These are phyloP conservation scores for Sugiyamaella floridensis DNA, from an alignment of 805 yeast species.

Conservation along the genomic window DNA sequence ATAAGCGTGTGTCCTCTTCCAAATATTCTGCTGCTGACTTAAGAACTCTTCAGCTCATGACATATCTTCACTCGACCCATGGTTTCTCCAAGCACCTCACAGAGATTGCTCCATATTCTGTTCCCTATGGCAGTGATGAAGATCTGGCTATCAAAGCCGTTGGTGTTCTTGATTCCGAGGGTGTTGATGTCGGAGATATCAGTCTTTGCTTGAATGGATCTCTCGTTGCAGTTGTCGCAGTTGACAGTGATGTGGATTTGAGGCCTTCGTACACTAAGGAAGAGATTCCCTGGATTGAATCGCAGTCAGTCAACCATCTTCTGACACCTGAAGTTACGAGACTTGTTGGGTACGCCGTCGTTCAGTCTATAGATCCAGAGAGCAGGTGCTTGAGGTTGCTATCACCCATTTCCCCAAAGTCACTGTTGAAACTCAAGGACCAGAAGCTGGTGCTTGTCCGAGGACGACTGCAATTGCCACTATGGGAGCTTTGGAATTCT, in stretches of 20 bases:
- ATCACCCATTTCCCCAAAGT: conserved; percentile 31
- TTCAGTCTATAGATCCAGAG: conserved; percentile 54
- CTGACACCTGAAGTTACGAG: conserved; percentile 13
- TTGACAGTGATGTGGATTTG: conserved; percentile 3
- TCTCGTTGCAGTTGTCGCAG: conserved; percentile 25
- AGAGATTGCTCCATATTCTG: conserved; percentile 26
- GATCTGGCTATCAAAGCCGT: conserved; percentile 18
- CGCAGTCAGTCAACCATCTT: conserved; percentile 4
- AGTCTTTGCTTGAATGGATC: conserved; percentile 29
- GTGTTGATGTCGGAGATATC: conserved; percentile 22
- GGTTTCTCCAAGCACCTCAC: conserved; percentile 28
- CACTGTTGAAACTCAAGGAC: conserved; percentile 28
- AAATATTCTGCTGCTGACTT: conserved; percentile 17
- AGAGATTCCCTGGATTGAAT: conserved; percentile 11
- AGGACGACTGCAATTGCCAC: conserved; percentile 63
- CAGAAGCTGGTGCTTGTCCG: conserved; percentile 42
- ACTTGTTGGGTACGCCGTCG: conserved; percentile 47
- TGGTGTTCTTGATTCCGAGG: conserved; percentile 26
- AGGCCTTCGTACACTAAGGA: conserved; percentile 1
- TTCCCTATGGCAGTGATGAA: conserved; percentile 18
- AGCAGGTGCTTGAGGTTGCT: conserved; percentile 46
- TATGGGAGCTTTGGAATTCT: conserved; percentile 42
- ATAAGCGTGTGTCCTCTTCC: neutral
- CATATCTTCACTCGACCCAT: conserved; percentile 23
- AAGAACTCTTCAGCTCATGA: conserved; percentile 22